A percentile compares a stretch with the other conserved stretches of the same genome.
These are phyloP conservation scores for rapeseed (Brassica napus) DNA, from an alignment of 345 rosid genomes.

Conservation along the genomic window DNA sequence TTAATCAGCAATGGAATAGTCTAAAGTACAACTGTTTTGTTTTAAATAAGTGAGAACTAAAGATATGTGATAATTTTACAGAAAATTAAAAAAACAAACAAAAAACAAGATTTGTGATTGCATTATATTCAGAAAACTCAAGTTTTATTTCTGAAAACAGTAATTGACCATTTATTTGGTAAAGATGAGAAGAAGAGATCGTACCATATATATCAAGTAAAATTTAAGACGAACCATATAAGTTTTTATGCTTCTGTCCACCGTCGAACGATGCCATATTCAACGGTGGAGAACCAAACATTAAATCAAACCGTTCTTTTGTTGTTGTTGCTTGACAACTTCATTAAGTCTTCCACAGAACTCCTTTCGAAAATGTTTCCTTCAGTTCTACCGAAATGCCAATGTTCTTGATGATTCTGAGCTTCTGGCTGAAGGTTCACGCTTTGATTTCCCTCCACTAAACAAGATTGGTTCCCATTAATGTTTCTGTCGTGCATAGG, in stretches of 20 bases:
- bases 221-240: background rate
- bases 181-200: background rate
- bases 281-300: background rate
- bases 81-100: too few relatives aligned
- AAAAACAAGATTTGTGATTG: background rate
- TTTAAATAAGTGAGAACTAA: too few relatives aligned
- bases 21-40: too few relatives aligned
- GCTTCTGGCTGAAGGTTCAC: background rate
- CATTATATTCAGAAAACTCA: background rate
- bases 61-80: too few relatives aligned
- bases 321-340: background rate
- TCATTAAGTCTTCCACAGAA: too few relatives aligned
- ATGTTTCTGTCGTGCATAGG: background rate
- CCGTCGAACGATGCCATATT: background rate
- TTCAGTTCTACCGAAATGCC: too few relatives aligned
- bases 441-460: background rate
- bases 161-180: background rate
- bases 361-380: too few relatives aligned
- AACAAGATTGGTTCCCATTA: background rate
- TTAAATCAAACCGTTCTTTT: background rate
- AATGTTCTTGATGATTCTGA: background rate
- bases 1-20: too few relatives aligned
- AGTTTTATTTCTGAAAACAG: background rate
- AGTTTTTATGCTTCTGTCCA: background rate
- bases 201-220: too few relatives aligned